Base-by-base conservation (phyloP, 1,139 yeast species). In the Blastobotrys petasosporus region DNA sequence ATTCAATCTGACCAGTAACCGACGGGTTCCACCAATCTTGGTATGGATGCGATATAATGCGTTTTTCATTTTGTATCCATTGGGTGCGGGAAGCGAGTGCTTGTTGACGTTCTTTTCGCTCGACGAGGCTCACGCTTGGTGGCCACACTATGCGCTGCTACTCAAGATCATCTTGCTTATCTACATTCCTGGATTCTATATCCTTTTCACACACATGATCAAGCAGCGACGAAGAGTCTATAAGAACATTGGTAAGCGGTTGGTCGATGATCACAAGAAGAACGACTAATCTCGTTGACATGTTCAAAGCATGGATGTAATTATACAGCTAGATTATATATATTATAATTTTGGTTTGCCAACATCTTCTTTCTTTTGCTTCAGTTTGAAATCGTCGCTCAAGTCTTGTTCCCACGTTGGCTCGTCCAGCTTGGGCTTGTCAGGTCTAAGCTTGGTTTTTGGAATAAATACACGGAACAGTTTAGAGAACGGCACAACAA, bases 31-130 rank as follows among this genome's bases (percentile, higher is more conserved):
- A 8, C 62, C 65, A 41, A 63, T 75, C 62, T 71, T 92, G 54
- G 76, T 81, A 25, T 78, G 83, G 76, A 69, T 87, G 56, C 77
- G 99, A 61, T 92, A 90, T 71, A 83, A 85, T 52, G 72, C 90
- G 28, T 92, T 92, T 66, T 77, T 77, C 57, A 77, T 87, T 2
- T 73, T 92, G 57, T 92, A 92, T 61, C 98, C 98, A 20, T 67
- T 85, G 32, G 98, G 98, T 4, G 97, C 92, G 13, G 78, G 85
- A 3, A 80, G 94, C 51, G 99, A 92, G 63, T 73, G 86, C 54
- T 60, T 73, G 44, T 78, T 88, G 68, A 75, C 87, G 51, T 80
- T 79, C 64, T 68, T 80, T 50, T 80, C 94, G 0, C 71, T 87
- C 42, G 76, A 72, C 32, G 78, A 76, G 45, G 95, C 95, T 11